phyloP scores from a whole-genome alignment of 345 rosid species.

The Eucalyptus sideroxylon region DNA sequence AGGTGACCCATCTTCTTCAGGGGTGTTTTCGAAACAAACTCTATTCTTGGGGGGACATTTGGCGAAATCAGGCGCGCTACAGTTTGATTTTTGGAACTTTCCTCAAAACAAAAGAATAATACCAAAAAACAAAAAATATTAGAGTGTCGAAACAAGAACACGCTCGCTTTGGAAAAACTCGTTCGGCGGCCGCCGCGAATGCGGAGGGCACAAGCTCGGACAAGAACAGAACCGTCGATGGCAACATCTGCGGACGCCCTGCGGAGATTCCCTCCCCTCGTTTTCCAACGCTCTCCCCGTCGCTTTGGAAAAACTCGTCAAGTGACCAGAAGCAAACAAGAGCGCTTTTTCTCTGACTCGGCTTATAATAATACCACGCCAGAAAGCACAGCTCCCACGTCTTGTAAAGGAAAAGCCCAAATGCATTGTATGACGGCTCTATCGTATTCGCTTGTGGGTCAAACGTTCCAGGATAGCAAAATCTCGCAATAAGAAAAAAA shows the following conservation, averaged over 20 bases:
- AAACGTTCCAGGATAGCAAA: background rate
- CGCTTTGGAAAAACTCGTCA: background rate
- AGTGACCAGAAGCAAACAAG: background rate
- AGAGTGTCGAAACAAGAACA: too few species aligned
- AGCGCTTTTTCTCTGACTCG: background rate
- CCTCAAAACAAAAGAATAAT: background rate
- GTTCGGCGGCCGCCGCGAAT: background rate
- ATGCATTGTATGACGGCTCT: background rate
- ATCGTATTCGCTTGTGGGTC: background rate
- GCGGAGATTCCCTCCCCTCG: background rate
- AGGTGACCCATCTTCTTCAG: background rate
- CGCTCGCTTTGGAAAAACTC: too few species aligned
- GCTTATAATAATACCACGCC: background rate
- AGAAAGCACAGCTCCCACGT: background rate
- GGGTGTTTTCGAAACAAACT: background rate
- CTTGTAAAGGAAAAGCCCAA: background rate
- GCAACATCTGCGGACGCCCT: background rate
- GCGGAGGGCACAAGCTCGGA: background rate
- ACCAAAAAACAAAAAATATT: rapidly evolving
- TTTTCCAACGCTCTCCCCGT: background rate
- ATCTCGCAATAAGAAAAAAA: background rate
- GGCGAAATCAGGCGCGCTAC: background rate
- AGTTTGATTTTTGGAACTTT: background rate
- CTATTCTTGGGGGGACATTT: background rate
- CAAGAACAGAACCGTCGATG: background rate